A percentile compares a stretch with the other conserved stretches of the same genome.
phyloP scores from a whole-genome alignment of 345 rosid genomes.

The Conringia planisiliqua region DNA sequence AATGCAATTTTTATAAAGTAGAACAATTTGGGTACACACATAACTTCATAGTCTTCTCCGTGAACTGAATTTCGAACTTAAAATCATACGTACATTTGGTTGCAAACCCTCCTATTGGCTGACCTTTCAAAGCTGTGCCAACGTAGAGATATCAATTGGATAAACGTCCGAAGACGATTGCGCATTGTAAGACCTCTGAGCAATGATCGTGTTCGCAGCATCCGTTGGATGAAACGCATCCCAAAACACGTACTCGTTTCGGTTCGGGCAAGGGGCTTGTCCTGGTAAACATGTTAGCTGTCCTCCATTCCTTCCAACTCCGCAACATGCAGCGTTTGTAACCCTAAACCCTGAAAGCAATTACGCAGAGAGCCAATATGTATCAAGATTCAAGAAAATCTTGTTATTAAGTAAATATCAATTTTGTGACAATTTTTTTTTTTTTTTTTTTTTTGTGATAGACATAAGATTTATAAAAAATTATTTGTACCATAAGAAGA shows the following conservation, averaged over 20 bases:
- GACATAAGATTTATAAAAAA: background rate
- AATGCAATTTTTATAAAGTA: background rate
- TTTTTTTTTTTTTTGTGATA: background rate
- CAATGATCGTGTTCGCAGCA: constrained; percentile 47
- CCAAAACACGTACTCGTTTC: constrained; percentile 58
- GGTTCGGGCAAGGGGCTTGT: constrained; percentile 51
- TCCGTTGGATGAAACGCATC: constrained; percentile 75
- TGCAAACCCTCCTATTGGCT: background rate
- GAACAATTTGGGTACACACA: background rate
- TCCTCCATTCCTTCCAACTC: constrained; percentile 68
- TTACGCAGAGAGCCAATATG: background rate
- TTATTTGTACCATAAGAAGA: constrained; percentile 40
- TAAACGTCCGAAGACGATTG: constrained; percentile 44
- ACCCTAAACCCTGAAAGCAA: constrained; percentile 44
- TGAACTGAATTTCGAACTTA: background rate
- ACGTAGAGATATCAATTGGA: constrained; percentile 47
- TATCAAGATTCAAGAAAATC: background rate
- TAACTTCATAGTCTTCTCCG: background rate
- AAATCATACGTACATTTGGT: background rate
- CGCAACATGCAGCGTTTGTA: constrained; percentile 61
- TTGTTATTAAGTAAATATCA: background rate
- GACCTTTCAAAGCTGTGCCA: constrained; percentile 27
- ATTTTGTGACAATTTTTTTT: no score
- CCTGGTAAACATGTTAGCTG: constrained; percentile 69
- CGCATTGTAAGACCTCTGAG: constrained; percentile 46